phyloP scores from a whole-genome alignment of 495 filamentous ascomycete species.

The Penicillium desertorum region DNA sequence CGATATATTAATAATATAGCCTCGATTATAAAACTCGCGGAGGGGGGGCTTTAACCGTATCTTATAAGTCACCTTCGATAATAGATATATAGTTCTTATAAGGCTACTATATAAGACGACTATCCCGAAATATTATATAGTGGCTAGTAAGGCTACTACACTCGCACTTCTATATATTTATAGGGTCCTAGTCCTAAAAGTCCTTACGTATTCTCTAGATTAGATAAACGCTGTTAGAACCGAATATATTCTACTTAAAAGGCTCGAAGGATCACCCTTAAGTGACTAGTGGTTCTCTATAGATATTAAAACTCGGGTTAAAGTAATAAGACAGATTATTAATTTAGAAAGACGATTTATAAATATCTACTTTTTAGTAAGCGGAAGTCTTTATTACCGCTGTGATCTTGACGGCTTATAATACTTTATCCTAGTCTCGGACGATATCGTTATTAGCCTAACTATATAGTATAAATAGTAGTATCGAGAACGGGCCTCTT shows the following conservation, averaged over 20 bases:
- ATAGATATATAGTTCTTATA: conserved; percentile 29
- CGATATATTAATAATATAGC: conserved; percentile 10
- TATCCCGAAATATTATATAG: conserved; percentile 27
- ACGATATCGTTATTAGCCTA: conserved; percentile 29
- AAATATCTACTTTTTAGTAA: conserved; percentile 29
- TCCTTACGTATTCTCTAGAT: conserved; percentile 23
- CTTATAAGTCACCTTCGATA: conserved; percentile 27
- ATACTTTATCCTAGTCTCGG: conserved; percentile 14
- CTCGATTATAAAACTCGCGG: conserved; percentile 33
- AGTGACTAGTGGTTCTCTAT: conserved; percentile 30
- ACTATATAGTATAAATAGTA: conserved; percentile 31
- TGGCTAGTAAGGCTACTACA: conserved; percentile 41
- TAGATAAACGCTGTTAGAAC: conserved; percentile 25
- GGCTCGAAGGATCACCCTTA: conserved; percentile 23
- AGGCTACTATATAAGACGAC: conserved; percentile 31
- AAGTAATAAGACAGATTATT: conserved; percentile 36
- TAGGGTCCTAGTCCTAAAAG: conserved; percentile 32
- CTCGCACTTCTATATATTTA: conserved; percentile 30
- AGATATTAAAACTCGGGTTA: conserved; percentile 25
- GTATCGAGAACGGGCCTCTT: conserved; percentile 26
- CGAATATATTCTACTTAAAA: conserved; percentile 34
- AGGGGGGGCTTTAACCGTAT: conserved; percentile 37
- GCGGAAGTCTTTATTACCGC: conserved; percentile 38
- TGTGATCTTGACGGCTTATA: conserved; percentile 23
- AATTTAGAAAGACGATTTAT: conserved; percentile 34